A percentile compares a stretch with the other conserved stretches of the same genome.
Evolutionary conservation across 1,139 yeast species (phyloP).

Genomic region (Taphrina deformans): DNA sequence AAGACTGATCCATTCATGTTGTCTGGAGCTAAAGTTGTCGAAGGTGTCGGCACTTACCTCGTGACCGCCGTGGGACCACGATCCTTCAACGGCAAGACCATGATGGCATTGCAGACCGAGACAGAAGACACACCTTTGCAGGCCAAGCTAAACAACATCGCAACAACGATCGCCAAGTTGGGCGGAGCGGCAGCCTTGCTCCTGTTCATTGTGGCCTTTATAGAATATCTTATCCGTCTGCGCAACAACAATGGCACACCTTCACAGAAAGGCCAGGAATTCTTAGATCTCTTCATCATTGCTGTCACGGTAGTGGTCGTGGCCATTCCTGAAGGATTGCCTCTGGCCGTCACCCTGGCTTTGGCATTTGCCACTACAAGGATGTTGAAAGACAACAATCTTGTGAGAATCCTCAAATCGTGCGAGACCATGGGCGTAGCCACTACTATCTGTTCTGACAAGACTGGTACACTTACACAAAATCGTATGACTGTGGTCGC

Average conservation of each 20-base stretch:
- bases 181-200: constrained; percentile 83
- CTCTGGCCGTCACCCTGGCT: constrained; percentile 92
- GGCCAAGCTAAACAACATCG: constrained; percentile 72
- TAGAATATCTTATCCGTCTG: constrained; percentile 70
- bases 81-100: constrained; percentile 88
- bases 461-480: constrained; percentile 94
- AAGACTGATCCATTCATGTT: constrained; percentile 77
- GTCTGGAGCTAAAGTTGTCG: constrained; percentile 83
- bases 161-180: constrained; percentile 90
- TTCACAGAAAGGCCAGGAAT: constrained; percentile 78
- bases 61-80: constrained; percentile 88
- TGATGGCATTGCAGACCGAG: constrained; percentile 65
- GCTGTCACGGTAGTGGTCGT: constrained; percentile 92
- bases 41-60: constrained; percentile 82
- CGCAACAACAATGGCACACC: constrained; percentile 55
- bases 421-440: constrained; percentile 99
- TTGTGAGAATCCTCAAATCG: constrained; percentile 87
- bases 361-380: constrained; percentile 96
- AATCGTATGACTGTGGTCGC: constrained; percentile 86
- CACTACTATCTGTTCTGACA: constrained; percentile 93
- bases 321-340: constrained; percentile 98
- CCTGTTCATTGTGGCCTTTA: constrained; percentile 73
- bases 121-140: constrained; percentile 88
- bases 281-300: constrained; percentile 81
- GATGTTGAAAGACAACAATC: constrained; percentile 94